These are phyloP conservation scores for Mycena alexandri DNA, from an alignment of 768 basidiomycete species.

Conservation along the genomic window DNA sequence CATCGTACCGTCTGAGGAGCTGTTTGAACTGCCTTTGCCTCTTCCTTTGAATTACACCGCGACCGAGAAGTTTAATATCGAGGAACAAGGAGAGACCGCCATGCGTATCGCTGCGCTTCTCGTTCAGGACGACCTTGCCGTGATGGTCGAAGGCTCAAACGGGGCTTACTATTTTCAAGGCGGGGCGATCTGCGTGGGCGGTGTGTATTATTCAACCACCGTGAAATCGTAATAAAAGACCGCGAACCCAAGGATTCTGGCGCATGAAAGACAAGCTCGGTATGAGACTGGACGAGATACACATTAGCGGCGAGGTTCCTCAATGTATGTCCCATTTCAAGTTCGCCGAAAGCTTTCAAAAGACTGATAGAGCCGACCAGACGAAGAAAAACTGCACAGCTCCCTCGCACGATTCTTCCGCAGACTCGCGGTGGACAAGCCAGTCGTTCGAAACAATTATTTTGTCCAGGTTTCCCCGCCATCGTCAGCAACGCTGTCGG, in stretches of 20 bases:
- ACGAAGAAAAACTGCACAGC: slow-evolving; percentile 70
- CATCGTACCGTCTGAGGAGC: slow-evolving; percentile 61
- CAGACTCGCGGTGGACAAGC: slow-evolving; percentile 73
- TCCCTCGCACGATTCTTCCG: slow-evolving; percentile 81
- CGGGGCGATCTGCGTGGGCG: slow-evolving; percentile 77
- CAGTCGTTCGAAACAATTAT: slow-evolving; percentile 81
- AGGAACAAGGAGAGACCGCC: slow-evolving; percentile 54
- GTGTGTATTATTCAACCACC: slow-evolving; percentile 50
- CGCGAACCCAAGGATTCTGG: slow-evolving; percentile 73
- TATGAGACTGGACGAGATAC: slow-evolving; percentile 78
- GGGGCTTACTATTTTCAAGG: slow-evolving; percentile 83
- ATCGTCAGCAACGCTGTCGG: slow-evolving; percentile 38
- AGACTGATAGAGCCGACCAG: slow-evolving; percentile 64
- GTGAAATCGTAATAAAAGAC: slow-evolving; percentile 1
- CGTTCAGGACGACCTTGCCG: slow-evolving; percentile 70
- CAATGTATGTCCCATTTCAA: slow-evolving; percentile 69
- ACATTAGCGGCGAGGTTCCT: slow-evolving; percentile 77
- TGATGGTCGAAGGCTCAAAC: slow-evolving; percentile 76
- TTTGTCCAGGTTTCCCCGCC: slow-evolving; percentile 56
- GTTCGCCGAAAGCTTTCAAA: no score
- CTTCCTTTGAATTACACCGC: slow-evolving; percentile 5
- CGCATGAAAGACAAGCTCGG: slow-evolving; percentile 83
- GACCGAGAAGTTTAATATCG: slow-evolving; percentile 22
- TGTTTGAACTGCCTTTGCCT: slow-evolving; percentile 52
- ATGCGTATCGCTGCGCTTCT: slow-evolving; percentile 73